Evolutionary conservation across 805 yeast species (phyloP).

Genomic region (Barnettozyma wickerhamii): DNA sequence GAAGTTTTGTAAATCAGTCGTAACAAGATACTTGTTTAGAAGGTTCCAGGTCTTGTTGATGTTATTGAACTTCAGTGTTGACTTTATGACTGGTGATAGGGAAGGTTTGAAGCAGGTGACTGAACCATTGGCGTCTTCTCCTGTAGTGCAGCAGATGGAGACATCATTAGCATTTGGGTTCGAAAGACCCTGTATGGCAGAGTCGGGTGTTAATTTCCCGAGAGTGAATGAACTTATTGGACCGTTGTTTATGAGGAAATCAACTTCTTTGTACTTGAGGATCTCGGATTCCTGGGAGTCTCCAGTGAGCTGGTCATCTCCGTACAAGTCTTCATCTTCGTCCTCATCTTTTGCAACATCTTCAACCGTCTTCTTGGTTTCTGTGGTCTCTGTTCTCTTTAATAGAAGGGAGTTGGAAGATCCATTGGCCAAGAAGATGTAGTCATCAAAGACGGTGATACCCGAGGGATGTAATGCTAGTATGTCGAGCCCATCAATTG

Average conservation of each 20-base stretch:
- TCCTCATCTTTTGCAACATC: slow-evolving; percentile 31
- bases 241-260: slow-evolving; percentile 60
- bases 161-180: slow-evolving; percentile 66
- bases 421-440: slow-evolving; percentile 55
- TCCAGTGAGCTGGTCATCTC: slow-evolving; percentile 29
- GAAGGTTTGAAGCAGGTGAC: slow-evolving; percentile 63
- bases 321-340: slow-evolving; percentile 21
- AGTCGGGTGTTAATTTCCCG: slow-evolving; percentile 55
- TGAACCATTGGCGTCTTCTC: slow-evolving; percentile 51
- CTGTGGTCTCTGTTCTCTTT: slow-evolving; percentile 24
- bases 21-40: slow-evolving; percentile 55
- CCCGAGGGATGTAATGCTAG: slow-evolving; percentile 31
- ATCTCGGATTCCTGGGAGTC: slow-evolving; percentile 18
- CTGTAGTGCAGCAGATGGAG: slow-evolving; percentile 67
- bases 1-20: slow-evolving; percentile 61
- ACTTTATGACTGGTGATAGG: slow-evolving; percentile 61
- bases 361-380: neutral
- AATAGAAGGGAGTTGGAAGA: slow-evolving; percentile 55
- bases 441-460: slow-evolving; percentile 26
- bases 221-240: slow-evolving; percentile 67
- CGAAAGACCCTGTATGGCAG: slow-evolving; percentile 52
- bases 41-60: slow-evolving; percentile 76
- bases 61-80: slow-evolving; percentile 67
- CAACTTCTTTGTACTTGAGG: slow-evolving; percentile 42
- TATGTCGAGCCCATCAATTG: slow-evolving; percentile 21